Evolutionary conservation across 768 basidiomycete species (phyloP), one percentile per base, ranked within the genome.

Genomic region (Phlebiopsis gigantea): DNA sequence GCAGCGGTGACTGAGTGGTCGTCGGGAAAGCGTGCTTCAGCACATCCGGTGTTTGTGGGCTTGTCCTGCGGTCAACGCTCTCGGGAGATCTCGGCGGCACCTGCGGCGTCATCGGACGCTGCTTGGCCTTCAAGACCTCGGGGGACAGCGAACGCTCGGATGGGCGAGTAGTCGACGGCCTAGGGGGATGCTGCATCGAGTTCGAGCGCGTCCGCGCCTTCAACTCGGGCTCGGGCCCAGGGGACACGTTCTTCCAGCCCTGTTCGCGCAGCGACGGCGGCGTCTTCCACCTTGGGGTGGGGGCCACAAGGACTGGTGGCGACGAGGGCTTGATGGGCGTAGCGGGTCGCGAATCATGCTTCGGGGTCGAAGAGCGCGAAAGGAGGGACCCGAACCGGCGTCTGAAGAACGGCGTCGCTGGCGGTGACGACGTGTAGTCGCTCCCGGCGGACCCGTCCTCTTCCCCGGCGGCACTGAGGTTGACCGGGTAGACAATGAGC

Each of bases 31-130:
- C 34, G 34, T 39, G 17, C 34, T 9, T 39, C 17, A n/a, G n/a
- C n/a, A n/a, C n/a, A n/a, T n/a, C n/a, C n/a, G 34, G 34, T 10
- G 34, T 39, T 10, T 39, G 12, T 39, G 12, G 34, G 17, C 34
- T 17, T 9, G 34, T 17, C 12, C 12, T 10, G 34, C 34, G 34
- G 17, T 3, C 34, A 39, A 39, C 4, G 17, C 17, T 2, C 2
- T 39, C 34, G 34, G 34, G 34, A 3, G 34, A 39, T 39, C 30
- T 52, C 31, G 50, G n/a, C 2, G 50, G 50, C 2, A 29, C 26
- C 29, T 55, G 54, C 26, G 54, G 43, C 44, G 54, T 46, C 54
- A 47, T 46, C 44, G 54, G 7, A 14, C 54, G 54, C 17, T 43
- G 22, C 30, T 46, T 46, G 24, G 45, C 54, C 45, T 55, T 46